phyloP scores from a whole-genome alignment of 129 eudicot genomes.

The Kitagawia praeruptora region DNA sequence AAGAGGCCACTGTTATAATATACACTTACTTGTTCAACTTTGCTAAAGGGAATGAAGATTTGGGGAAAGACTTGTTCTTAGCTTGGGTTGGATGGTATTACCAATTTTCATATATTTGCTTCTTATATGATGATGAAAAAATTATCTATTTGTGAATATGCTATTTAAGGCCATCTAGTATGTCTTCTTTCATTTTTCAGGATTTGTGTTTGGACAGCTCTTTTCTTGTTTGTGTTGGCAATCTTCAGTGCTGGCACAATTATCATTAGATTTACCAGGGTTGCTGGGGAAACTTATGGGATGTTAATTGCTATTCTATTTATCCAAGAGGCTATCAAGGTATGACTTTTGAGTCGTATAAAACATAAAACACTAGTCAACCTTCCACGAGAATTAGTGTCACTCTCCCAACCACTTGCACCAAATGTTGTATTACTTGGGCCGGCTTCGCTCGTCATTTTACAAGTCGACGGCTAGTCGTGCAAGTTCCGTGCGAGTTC shows the following conservation, averaged over 20 bases:
- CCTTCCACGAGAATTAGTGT: no score
- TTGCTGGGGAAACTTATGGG: conserved; percentile 41
- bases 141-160: neutral
- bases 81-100: conserved; percentile 45
- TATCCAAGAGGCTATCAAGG: conserved; percentile 29
- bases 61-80: conserved; percentile 29
- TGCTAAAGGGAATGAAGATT: conserved; percentile 17
- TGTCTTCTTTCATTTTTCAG: conserved; percentile 1
- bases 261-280: conserved; percentile 27
- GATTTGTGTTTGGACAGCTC: conserved; percentile 50
- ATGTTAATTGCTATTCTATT: conserved; percentile 43
- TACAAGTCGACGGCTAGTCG: no score
- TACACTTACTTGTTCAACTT: conserved; percentile 34
- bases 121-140: neutral
- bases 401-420: no score
- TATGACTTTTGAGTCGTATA: neutral
- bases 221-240: conserved; percentile 29
- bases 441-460: no score
- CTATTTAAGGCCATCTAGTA: neutral
- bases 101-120: neutral
- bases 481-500: no score
- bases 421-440: no score
- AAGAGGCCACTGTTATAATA: conserved; percentile 45
- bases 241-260: conserved; percentile 18
- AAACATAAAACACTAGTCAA: neutral